Evolutionary conservation across 495 filamentous ascomycete species (phyloP).

Genomic region (Pseudotulostoma volvatum): DNA sequence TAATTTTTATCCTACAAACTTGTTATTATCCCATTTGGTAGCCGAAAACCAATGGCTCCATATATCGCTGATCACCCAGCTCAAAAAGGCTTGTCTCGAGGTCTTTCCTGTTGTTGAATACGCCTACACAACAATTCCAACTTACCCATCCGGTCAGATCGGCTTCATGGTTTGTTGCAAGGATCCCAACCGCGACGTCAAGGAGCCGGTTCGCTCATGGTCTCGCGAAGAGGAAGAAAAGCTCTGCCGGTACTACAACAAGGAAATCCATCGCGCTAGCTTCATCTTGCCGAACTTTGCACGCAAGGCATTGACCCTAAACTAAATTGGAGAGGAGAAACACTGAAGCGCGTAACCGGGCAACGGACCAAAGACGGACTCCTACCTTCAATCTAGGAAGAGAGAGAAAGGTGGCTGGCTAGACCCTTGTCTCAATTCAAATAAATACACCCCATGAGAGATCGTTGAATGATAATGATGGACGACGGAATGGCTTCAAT

Average conservation of each 20-base stretch:
- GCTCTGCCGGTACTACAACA: conserved; percentile 89
- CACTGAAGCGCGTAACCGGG: too few relatives aligned
- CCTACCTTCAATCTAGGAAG: too few relatives aligned
- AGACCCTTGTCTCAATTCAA: too few relatives aligned
- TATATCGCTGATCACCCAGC: conserved; percentile 69
- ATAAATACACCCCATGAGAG: too few relatives aligned
- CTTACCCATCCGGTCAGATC: conserved; percentile 97
- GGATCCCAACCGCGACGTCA: conserved; percentile 68
- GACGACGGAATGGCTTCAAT: too few relatives aligned
- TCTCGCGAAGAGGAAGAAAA: conserved; percentile 76
- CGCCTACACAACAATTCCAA: conserved; percentile 98
- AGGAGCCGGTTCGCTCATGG: conserved; percentile 64
- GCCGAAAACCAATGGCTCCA: conserved; percentile 99
- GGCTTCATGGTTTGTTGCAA: conserved; percentile 99
- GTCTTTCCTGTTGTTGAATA: conserved; percentile 97
- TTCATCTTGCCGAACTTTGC: conserved; percentile 92
- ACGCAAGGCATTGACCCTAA: too few relatives aligned
- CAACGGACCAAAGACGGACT: too few relatives aligned
- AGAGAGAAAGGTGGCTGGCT: too few relatives aligned
- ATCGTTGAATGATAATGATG: too few relatives aligned
- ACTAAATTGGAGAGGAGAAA: too few relatives aligned
- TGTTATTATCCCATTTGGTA: conserved; percentile 25
- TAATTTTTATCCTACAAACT: conserved; percentile 22
- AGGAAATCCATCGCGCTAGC: conserved; percentile 81
- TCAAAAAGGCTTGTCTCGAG: conserved; percentile 91